Base-by-base conservation (phyloP, 345 rosid genomes). In the Cardiospermum halicacabum region DNA sequence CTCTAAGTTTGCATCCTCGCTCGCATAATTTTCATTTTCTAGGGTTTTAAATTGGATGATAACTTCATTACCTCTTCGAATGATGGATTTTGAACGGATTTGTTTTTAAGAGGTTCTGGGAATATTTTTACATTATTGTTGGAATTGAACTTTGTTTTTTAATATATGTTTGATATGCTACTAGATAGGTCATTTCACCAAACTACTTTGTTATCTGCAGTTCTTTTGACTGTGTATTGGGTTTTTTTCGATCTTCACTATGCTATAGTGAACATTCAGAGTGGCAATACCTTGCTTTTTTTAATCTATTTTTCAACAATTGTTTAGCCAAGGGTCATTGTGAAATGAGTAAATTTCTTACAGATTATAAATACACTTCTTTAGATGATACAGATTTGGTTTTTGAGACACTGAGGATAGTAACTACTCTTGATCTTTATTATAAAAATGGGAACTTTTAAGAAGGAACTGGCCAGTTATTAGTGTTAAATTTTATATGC, bases 11-110 rank as follows among this genome's bases (percentile, higher is more conserved):
- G 34, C 50, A 4, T 26, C n/a, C 26, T 21, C 37, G 31, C 57
- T 62, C 9, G 57, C 57, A 31, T 16, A 48, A 24, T 51, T 64
- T 50, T 64, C 58, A 64, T 22, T 51, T 22, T 24, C 36, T 51
- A 50, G 49, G 58, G 32, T 64, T 63, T 63, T 64, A 24, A 49
- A 11, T 51, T 15, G 31, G n/a, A n/a, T n/a, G n/a, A n/a, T n/a
- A n/a, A n/a, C n/a, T n/a, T n/a, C n/a, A n/a, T n/a, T n/a, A n/a
- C n/a, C n/a, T n/a, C n/a, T n/a, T n/a, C n/a, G n/a, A n/a, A n/a
- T n/a, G n/a, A n/a, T n/a, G n/a, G n/a, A n/a, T n/a, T n/a, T n/a
- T 18, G 13, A 16, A 58, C 12, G 21, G 36, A 22, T 42, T 60
- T 60, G 64, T 9, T 10, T 5, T 43, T 42, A 7, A 9, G 50